phyloP scores from a whole-genome alignment of 306 rosid genomes.

The Sicyos edulis region DNA sequence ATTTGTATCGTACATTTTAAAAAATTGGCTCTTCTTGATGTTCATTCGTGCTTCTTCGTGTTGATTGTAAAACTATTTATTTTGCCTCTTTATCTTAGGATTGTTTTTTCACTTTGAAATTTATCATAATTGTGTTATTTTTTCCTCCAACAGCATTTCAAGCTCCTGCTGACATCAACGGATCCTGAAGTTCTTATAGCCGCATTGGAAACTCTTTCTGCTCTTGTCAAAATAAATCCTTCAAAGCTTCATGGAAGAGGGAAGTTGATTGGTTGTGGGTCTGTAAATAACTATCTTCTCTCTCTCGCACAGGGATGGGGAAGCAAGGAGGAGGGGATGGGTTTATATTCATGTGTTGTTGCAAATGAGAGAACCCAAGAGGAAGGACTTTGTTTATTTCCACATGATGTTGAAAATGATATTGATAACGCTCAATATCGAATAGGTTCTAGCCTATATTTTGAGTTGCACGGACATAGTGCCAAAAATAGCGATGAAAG shows the following conservation, averaged over 20 bases:
- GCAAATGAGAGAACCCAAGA: constrained; percentile 70
- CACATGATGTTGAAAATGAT: constrained; percentile 64
- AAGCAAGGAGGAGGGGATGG: constrained; percentile 97
- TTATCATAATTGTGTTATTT: not conserved
- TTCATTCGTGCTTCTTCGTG: no score
- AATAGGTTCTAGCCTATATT: constrained; percentile 85
- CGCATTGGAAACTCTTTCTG: constrained; percentile 82
- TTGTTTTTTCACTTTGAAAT: not conserved
- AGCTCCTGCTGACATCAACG: constrained; percentile 77
- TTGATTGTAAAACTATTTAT: not conserved
- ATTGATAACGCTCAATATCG: constrained; percentile 59
- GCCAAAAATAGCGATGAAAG: constrained; percentile 46
- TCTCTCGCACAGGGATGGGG: constrained; percentile 99
- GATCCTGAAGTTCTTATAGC: constrained; percentile 89
- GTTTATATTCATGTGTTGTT: constrained; percentile 79
- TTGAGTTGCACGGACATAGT: constrained; percentile 61
- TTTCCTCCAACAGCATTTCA: constrained; percentile 69
- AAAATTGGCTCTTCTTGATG: no score
- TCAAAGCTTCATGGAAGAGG: constrained; percentile 91
- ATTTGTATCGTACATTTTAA: no score
- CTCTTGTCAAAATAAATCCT: constrained; percentile 81
- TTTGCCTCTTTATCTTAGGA: not conserved
- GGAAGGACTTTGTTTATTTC: constrained; percentile 66
- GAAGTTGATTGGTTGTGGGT: constrained; percentile 87
- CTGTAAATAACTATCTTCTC: constrained; percentile 75